A percentile compares a stretch with the other conserved stretches of the same genome.
Conservation (phyloP, 2,329 filamentous ascomycete genomes). For the Apiospora hydei region DNA sequence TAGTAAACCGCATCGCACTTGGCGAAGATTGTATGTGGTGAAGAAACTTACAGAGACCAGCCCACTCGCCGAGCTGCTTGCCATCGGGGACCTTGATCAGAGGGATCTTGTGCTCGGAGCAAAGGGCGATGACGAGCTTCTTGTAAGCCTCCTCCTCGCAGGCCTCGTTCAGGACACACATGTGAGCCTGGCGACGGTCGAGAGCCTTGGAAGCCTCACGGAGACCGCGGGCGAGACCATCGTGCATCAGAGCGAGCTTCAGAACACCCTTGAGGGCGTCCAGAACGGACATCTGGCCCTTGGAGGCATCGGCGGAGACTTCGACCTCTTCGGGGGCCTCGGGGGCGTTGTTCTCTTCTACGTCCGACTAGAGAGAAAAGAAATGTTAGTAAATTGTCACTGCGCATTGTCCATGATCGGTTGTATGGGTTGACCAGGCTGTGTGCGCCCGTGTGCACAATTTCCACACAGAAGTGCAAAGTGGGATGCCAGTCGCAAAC, state of each 20-base stretch:
- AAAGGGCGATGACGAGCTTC: constrained; percentile 99
- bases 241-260: constrained; percentile 99
- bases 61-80: constrained; percentile 99
- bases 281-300: constrained; percentile 96
- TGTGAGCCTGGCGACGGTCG: constrained; percentile 98
- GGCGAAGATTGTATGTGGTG: background rate
- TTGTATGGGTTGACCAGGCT: background rate
- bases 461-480: constrained; percentile 1
- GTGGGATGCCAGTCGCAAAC: constrained; percentile 4
- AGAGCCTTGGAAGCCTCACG: constrained; percentile 99
- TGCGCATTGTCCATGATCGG: background rate
- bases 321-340: constrained; percentile 90
- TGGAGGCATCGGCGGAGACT: constrained; percentile 87
- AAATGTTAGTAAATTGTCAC: background rate
- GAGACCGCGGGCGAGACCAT: constrained; percentile 97
- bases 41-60: constrained; percentile 89
- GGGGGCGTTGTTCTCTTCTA: constrained; percentile 97
- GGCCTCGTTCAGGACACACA: constrained; percentile 99
- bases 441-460: constrained; percentile 9
- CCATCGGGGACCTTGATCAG: constrained; percentile 99
- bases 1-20: background rate
- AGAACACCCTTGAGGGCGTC: constrained; percentile 99
- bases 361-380: constrained; percentile 80
- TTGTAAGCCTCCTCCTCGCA: constrained; percentile 99
- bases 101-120: constrained; percentile 99